phyloP scores from a whole-genome alignment of 129 eudicot species.

The Escallonia rubra region DNA sequence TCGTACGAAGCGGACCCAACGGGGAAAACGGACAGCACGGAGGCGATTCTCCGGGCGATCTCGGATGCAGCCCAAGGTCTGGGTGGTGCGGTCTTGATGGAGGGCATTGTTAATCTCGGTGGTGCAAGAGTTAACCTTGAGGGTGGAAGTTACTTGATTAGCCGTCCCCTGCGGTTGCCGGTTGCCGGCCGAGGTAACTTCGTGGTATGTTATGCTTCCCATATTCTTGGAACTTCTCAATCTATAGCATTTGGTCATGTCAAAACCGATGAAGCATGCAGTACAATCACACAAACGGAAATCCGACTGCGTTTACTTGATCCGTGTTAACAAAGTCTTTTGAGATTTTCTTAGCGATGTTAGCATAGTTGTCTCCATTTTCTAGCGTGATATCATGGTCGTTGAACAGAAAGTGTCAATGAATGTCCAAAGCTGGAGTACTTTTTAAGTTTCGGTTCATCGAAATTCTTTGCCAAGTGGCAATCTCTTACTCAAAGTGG shows the following conservation, averaged over 20 bases:
- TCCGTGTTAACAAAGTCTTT: no score
- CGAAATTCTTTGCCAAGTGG: no score
- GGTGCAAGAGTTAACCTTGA: constrained; percentile 70
- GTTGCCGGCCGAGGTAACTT: constrained; percentile 61
- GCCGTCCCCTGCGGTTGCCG: constrained; percentile 68
- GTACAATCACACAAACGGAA: no score
- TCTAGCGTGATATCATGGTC: no score
- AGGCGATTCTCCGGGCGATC: constrained; percentile 57
- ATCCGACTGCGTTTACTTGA: no score
- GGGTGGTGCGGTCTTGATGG: constrained; percentile 44
- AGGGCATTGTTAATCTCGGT: constrained; percentile 77
- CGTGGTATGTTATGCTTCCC: constrained; percentile 37
- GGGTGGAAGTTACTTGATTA: constrained; percentile 75
- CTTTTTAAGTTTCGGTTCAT: no score
- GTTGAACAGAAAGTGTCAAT: no score
- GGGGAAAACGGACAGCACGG: constrained; percentile 76
- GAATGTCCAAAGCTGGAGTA: no score
- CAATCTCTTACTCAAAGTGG: no score
- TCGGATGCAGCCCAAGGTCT: constrained; percentile 58
- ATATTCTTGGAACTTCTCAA: neutral
- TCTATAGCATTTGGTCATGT: neutral
- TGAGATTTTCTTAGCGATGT: no score
- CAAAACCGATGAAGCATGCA: neutral
- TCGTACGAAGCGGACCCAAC: constrained; percentile 94
- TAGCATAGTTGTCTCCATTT: no score